Evolutionary conservation across 106 monocot genomes (phyloP).

Genomic region (Hemerocallis citrina): DNA sequence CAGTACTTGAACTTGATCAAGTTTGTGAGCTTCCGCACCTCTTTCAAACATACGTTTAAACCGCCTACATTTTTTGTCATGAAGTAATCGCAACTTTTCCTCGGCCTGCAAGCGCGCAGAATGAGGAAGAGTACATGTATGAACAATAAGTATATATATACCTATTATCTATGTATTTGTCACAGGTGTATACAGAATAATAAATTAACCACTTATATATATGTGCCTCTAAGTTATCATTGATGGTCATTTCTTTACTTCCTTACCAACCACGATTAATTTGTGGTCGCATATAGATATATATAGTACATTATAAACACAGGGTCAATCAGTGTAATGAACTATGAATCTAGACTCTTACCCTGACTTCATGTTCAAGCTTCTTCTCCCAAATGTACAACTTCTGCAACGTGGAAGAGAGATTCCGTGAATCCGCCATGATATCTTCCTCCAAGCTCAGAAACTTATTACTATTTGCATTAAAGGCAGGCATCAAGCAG

Average conservation of each 20-base stretch:
- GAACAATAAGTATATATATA: too few species aligned
- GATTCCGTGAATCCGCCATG: conserved; percentile 21
- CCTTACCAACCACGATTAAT: not conserved
- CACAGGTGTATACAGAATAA: not conserved
- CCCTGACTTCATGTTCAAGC: conserved; percentile 45
- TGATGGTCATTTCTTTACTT: too few species aligned
- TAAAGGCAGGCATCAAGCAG: conserved; percentile 17
- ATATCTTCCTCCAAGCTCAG: conserved; percentile 31
- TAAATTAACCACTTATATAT: not conserved
- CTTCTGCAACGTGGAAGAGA: conserved; percentile 43
- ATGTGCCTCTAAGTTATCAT: not conserved
- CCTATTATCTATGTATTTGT: too few species aligned
- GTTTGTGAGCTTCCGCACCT: conserved; percentile 58
- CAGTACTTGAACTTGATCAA: conserved; percentile 28
- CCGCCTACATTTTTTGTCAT: conserved; percentile 30
- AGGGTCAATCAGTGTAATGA: too few species aligned
- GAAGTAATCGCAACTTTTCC: too few species aligned
- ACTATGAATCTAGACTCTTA: conserved; percentile 6
- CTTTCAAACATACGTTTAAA: conserved; percentile 43
- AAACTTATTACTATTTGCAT: conserved; percentile 13
- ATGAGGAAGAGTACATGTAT: too few species aligned
- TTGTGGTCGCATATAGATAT: not conserved
- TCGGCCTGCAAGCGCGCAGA: too few species aligned
- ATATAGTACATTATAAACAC: too few species aligned
- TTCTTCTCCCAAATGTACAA: too few species aligned